Conservation (phyloP, 148 eudicot genomes). For the Camellia japonica region DNA sequence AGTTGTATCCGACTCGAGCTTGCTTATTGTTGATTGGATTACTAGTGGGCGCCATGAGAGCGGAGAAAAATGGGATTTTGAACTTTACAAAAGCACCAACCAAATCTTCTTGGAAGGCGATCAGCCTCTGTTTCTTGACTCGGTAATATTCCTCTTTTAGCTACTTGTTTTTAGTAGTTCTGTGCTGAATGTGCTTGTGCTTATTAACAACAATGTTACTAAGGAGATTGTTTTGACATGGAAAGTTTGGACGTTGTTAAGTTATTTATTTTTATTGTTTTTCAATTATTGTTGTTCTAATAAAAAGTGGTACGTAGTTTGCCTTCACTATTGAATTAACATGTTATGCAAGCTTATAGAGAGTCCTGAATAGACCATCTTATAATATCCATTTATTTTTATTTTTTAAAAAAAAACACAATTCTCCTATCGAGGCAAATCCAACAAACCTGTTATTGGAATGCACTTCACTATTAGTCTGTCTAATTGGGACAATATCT, state of each 20-base stretch:
- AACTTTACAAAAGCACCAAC: constrained; percentile 72
- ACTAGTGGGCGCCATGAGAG: constrained; percentile 96
- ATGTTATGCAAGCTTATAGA: background rate
- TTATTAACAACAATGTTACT: background rate
- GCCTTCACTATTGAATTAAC: background rate
- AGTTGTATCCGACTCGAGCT: constrained; percentile 63
- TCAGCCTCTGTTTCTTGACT: constrained; percentile 84
- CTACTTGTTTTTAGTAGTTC: background rate
- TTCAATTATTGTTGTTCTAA: background rate
- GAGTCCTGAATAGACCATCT: background rate
- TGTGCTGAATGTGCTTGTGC: background rate
- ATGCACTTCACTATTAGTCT: background rate
- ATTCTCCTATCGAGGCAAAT: background rate
- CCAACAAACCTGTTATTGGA: background rate
- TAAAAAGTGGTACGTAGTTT: background rate
- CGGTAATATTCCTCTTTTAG: constrained; percentile 44
- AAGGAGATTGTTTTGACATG: background rate
- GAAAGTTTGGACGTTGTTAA: background rate
- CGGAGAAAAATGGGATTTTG: constrained; percentile 97
- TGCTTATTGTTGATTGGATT: constrained; percentile 95
- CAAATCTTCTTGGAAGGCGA: constrained; percentile 61
- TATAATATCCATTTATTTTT: background rate
- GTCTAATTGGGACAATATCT: too few relatives aligned
- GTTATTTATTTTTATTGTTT: background rate
- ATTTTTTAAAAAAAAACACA: background rate